These are phyloP conservation scores for Tilletia caries DNA, from an alignment of 1,284 basidiomycete genomes.

Conservation along the genomic window DNA sequence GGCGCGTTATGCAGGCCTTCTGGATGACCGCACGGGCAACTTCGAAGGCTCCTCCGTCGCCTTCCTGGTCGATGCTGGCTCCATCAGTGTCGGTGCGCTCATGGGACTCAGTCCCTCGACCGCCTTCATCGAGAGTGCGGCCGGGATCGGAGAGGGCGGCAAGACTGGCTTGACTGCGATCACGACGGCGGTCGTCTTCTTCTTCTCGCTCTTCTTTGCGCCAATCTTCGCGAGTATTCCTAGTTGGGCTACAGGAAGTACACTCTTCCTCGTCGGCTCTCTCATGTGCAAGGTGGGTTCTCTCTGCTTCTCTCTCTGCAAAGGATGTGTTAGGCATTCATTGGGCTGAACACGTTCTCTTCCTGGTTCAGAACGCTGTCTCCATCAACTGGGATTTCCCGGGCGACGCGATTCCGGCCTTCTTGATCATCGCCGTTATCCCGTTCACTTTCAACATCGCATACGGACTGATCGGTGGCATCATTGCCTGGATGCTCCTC, in stretches of 20 bases:
- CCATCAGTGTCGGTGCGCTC: slow-evolving; percentile 74
- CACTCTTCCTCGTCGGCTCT: slow-evolving; percentile 78
- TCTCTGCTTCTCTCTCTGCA: slow-evolving; percentile 57
- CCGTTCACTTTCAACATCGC: slow-evolving; percentile 66
- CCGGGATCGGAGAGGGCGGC: slow-evolving; percentile 68
- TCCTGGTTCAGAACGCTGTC: slow-evolving; percentile 65
- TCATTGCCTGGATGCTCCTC: slow-evolving; percentile 68
- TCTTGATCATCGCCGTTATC: slow-evolving; percentile 32
- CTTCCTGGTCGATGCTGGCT: slow-evolving; percentile 67
- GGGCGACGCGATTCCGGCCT: slow-evolving; percentile 69
- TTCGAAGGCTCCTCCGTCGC: slow-evolving; percentile 82
- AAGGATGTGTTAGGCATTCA: too few species aligned
- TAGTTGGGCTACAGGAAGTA: slow-evolving; percentile 81
- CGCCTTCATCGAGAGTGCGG: slow-evolving; percentile 75
- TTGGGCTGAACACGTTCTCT: neutral
- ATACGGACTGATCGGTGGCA: slow-evolving; percentile 80
- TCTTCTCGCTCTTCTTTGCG: slow-evolving; percentile 81
- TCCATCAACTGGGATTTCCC: slow-evolving; percentile 86
- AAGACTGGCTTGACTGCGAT: slow-evolving; percentile 81
- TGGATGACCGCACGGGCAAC: slow-evolving; percentile 77
- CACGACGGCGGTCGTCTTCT: slow-evolving; percentile 72
- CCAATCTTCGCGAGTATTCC: slow-evolving; percentile 86
- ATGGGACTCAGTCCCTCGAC: slow-evolving; percentile 80
- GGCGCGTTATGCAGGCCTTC: slow-evolving; percentile 85
- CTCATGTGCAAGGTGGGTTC: slow-evolving; percentile 62